Percentiles rank a stretch among this genome's conserved stretches.
Evolutionary conservation across 225 moss, liverwort and hornwort genomes (phyloP).

Genomic region (Sphagnum tenellum): DNA sequence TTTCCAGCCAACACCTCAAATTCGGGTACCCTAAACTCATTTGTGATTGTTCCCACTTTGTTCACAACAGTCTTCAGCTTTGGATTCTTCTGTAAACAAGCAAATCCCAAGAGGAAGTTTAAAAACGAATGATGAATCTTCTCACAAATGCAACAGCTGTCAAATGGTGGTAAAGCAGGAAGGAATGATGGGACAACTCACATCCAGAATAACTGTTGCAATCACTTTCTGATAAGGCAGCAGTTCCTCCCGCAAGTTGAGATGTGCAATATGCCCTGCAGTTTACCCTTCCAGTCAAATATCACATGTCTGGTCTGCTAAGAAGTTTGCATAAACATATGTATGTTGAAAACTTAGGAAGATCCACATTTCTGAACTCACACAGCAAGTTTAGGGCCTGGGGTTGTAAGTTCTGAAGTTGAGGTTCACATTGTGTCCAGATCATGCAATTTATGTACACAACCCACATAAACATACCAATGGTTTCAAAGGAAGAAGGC

Average conservation of each 20-base stretch:
- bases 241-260: conserved; percentile 87
- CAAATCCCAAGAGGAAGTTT: not conserved
- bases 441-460: no score
- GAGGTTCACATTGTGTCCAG: no score
- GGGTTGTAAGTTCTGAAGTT: no score
- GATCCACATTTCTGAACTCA: no score
- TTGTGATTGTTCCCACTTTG: conserved; percentile 89
- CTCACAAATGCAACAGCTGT: no score
- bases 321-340: no score
- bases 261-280: conserved; percentile 95
- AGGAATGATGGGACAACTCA: conserved; percentile 25
- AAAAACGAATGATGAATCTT: no score
- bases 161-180: no score
- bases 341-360: no score
- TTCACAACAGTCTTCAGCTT: conserved; percentile 89
- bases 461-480: conserved; percentile 37
- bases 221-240: conserved; percentile 67
- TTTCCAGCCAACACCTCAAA: conserved; percentile 93
- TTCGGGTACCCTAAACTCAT: conserved; percentile 90
- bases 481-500: conserved; percentile 94
- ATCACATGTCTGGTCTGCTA: no score
- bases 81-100: conserved; percentile 71
- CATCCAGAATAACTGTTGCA: conserved; percentile 90
- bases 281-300: not conserved
- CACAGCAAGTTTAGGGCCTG: no score